These are phyloP conservation scores for Corynespora cassiicola DNA, from an alignment of 2,329 filamentous ascomycete genomes.

Conservation along the genomic window DNA sequence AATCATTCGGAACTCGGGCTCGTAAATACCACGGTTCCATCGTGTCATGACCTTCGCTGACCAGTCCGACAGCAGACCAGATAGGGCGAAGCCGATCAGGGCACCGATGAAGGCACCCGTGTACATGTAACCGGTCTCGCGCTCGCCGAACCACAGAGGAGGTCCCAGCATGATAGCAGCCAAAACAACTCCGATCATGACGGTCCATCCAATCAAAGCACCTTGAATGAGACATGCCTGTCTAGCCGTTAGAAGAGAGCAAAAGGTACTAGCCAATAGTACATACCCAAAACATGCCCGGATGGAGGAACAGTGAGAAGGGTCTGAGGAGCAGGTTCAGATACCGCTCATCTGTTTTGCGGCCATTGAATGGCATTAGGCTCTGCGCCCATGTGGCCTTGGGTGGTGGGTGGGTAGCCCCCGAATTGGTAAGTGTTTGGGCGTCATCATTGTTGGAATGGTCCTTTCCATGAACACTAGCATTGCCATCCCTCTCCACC, in stretches of 20 bases:
- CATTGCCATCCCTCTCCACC: slow-evolving; percentile 5
- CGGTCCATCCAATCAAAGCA: slow-evolving; percentile 91
- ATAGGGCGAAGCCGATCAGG: slow-evolving; percentile 76
- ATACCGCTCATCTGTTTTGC: slow-evolving; percentile 80
- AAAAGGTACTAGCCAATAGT: slow-evolving; percentile 52
- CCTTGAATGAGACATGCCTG: slow-evolving; percentile 78
- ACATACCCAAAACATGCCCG: slow-evolving; percentile 76
- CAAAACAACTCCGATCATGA: slow-evolving; percentile 85
- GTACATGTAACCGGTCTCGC: slow-evolving; percentile 80
- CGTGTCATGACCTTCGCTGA: slow-evolving; percentile 73
- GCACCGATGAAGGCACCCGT: slow-evolving; percentile 86
- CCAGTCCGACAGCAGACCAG: slow-evolving; percentile 76
- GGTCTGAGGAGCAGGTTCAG: slow-evolving; percentile 71
- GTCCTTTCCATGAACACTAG: neutral
- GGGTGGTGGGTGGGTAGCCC: slow-evolving; percentile 40
- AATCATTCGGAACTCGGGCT: slow-evolving; percentile 87
- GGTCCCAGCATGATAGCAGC: slow-evolving; percentile 82
- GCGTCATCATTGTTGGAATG: too few species aligned
- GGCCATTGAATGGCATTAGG: slow-evolving; percentile 77
- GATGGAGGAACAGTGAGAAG: slow-evolving; percentile 82
- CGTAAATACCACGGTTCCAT: slow-evolving; percentile 81
- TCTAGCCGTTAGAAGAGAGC: slow-evolving; percentile 4
- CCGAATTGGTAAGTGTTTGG: too few species aligned
- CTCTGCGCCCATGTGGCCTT: slow-evolving; percentile 65
- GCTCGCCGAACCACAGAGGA: slow-evolving; percentile 83